Base-by-base conservation (phyloP, 208 protist genomes). In the Trypanosoma caninum region DNA sequence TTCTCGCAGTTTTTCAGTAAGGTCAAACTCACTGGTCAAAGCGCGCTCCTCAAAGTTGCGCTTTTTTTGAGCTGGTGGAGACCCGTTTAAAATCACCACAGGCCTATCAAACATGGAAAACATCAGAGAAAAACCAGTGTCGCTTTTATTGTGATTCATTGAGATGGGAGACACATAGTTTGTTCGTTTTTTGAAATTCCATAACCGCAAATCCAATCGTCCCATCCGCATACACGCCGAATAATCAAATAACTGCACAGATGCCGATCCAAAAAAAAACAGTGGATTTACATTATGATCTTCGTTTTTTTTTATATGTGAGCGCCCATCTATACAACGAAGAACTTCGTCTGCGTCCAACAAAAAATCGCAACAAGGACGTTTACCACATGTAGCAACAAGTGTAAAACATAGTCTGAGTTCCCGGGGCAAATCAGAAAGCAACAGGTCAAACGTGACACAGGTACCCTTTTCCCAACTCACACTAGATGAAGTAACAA, bases 341-440 rank as follows among this genome's bases (percentile, higher is more conserved):
- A 83, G 59, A n/a, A 84, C 45, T 9, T 75, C 56, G 13, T 69
- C 46, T 0, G 59, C 71, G 18, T 62, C 54, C 3, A 71, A 45
- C 23, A 65, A 66, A n/a, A 18, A 28, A 3, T 77, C 58, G 16
- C 38, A 22, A 18, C 22, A 45, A 11, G 80, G 50, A 13, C 65
- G 55, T 35, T 87, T 76, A 1, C 52, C 62, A 7, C 63, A 45
- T 0, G 59, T 65, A 3, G 70, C 78, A 11, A 82, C 35, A 3
- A 87, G 61, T 11, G 74, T 73, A 47, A 92, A 77, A 42, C 82
- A 89, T 16, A 92, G 33, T 53, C 78, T 88, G 2, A 80, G 10
- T 50, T 87, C 85, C n/a, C 79, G 52, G 23, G 80, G 85, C 0
- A 54, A 38, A 56, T 84, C 50, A 10, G 64, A 83, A 2, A 84